Conservation (phyloP, 2,329 filamentous ascomycete species). For the Emericellopsis cladophorae region DNA sequence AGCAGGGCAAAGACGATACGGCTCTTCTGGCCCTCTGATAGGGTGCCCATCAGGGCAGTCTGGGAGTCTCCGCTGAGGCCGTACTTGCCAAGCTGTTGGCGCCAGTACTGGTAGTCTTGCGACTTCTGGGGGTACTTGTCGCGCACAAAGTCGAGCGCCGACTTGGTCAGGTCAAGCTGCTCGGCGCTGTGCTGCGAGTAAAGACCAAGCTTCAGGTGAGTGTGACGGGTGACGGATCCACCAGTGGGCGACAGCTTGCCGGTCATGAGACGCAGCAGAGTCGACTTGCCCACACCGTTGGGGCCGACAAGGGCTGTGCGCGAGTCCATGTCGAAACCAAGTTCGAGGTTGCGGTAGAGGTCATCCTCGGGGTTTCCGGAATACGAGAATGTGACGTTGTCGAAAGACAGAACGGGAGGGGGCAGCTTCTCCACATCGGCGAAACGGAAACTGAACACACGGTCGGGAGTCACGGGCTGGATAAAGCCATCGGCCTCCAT, state of each 20-base stretch:
- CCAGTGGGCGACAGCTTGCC: constrained; percentile 78
- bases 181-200: constrained; percentile 98
- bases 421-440: constrained; percentile 99
- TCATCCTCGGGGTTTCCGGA: constrained; percentile 81
- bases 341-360: constrained; percentile 90
- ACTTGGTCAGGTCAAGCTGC: constrained; percentile 97
- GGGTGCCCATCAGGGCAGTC: constrained; percentile 93
- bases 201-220: constrained; percentile 93
- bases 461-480: constrained; percentile 73
- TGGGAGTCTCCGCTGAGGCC: constrained; percentile 87
- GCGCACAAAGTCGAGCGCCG: constrained; percentile 89
- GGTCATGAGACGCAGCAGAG: constrained; percentile 90
- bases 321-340: constrained; percentile 99
- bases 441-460: constrained; percentile 94
- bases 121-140: constrained; percentile 84
- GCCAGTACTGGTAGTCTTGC: constrained; percentile 99
- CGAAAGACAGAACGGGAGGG: constrained; percentile 89
- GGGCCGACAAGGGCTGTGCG: constrained; percentile 92
- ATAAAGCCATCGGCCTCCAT: constrained; percentile 99
- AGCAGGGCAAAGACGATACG: constrained; percentile 96
- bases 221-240: constrained; percentile 80
- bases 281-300: constrained; percentile 99
- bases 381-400: constrained; percentile 97
- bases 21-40: constrained; percentile 95
- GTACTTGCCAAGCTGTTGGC: constrained; percentile 91